These are phyloP conservation scores for Ammopiptanthus mongolicus DNA, from an alignment of 306 rosid genomes.

Conservation along the genomic window DNA sequence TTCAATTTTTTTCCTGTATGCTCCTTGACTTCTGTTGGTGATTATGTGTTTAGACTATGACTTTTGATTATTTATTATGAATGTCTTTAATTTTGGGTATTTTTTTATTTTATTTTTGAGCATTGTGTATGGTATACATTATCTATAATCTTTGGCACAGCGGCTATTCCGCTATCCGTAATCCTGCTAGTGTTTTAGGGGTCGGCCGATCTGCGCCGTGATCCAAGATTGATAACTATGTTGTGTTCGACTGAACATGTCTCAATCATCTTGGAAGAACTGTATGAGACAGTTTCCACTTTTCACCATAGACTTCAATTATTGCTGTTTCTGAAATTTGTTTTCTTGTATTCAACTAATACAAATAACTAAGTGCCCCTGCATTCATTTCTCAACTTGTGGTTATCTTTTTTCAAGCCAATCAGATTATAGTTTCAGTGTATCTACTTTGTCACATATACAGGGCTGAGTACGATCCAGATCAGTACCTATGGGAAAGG, in stretches of 20 bases:
- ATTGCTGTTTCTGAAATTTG: not conserved
- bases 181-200: too few relatives aligned
- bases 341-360: not conserved
- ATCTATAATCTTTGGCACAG: too few relatives aligned
- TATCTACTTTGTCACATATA: slow-evolving; percentile 24
- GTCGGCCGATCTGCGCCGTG: too few relatives aligned
- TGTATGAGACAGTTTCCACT: not conserved
- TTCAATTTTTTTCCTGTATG: too few relatives aligned
- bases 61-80: too few relatives aligned
- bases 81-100: too few relatives aligned
- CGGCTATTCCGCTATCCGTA: too few relatives aligned
- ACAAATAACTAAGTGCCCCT: not conserved
- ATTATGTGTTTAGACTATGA: too few relatives aligned
- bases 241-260: not conserved
- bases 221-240: too few relatives aligned
- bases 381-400: not conserved
- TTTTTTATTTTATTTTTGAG: too few relatives aligned
- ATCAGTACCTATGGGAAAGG: slow-evolving; percentile 90
- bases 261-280: slow-evolving; percentile 1
- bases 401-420: slow-evolving; percentile 1
- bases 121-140: too few relatives aligned
- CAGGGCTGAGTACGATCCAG: slow-evolving; percentile 97
- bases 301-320: not conserved
- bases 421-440: not conserved
- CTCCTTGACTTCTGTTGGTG: too few relatives aligned